Conservation (phyloP, 202 grass and related monocot species). For the Carex arenaria region DNA sequence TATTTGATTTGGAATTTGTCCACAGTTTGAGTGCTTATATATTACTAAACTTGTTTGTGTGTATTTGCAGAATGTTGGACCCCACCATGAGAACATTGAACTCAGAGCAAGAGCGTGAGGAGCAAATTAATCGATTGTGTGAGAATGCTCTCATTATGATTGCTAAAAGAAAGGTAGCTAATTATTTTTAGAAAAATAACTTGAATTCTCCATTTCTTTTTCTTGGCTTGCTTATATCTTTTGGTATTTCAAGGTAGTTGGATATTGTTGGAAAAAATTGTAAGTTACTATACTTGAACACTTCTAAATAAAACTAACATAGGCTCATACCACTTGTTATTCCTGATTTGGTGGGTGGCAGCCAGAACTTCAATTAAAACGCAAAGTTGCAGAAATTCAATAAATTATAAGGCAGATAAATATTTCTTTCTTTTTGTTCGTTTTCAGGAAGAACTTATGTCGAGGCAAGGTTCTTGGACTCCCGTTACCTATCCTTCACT, state of each 20-base stretch:
- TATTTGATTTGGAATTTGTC: not conserved
- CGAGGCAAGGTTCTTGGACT: not conserved
- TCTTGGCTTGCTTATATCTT: no score
- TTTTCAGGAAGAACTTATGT: not conserved
- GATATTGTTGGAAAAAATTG: no score
- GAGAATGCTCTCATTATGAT: not conserved
- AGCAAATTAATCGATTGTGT: not conserved
- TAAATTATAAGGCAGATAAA: not conserved
- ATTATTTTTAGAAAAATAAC: not conserved
- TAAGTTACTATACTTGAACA: no score
- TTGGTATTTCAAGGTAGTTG: no score
- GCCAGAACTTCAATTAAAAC: no score
- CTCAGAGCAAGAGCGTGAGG: not conserved
- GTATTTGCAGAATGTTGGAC: not conserved
- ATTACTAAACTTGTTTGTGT: not conserved
- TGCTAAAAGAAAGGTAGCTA: not conserved
- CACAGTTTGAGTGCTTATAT: not conserved
- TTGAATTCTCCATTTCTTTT: not conserved
- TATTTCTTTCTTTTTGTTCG: not conserved
- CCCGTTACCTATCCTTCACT: not conserved
- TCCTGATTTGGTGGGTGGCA: no score
- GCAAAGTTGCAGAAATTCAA: not conserved
- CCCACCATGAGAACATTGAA: not conserved
- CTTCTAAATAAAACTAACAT: no score
- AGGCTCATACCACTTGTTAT: no score